Conservation (phyloP, 345 rosid genomes). For the Syzygium oleosum region DNA sequence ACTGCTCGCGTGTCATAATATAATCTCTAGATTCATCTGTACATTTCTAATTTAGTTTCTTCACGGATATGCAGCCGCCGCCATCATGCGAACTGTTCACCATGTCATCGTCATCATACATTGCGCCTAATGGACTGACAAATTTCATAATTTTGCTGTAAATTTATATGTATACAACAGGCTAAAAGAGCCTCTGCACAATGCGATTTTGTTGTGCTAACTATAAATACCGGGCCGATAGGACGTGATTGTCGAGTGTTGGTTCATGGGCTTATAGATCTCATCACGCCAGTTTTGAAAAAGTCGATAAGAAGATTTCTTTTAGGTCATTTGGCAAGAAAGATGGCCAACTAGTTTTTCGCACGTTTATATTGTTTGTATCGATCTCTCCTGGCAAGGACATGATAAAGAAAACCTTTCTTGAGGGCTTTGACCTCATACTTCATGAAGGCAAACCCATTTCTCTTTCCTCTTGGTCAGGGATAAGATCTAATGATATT, state of each 20-base stretch:
- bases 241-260: not conserved
- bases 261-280: not conserved
- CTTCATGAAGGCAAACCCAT: not conserved
- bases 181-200: not conserved
- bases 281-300: not conserved
- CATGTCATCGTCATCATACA: not conserved
- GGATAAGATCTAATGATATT: not conserved
- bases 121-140: not conserved
- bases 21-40: not conserved
- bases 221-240: not conserved
- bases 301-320: not conserved
- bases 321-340: not conserved
- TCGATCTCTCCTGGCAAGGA: not conserved
- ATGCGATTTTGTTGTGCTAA: not conserved
- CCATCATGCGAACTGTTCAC: not conserved
- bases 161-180: not conserved
- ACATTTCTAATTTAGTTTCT: not conserved
- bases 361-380: not conserved
- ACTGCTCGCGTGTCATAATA: not conserved
- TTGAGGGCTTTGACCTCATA: not conserved
- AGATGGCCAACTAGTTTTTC: not conserved
- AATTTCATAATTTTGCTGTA: not conserved
- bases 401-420: not conserved
- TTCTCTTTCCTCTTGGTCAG: not conserved
- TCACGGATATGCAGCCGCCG: not conserved